A percentile compares a stretch with the other conserved stretches of the same genome.
These are phyloP conservation scores for Hygrocybe coccinea DNA, from an alignment of 768 basidiomycete genomes.

Conservation along the genomic window DNA sequence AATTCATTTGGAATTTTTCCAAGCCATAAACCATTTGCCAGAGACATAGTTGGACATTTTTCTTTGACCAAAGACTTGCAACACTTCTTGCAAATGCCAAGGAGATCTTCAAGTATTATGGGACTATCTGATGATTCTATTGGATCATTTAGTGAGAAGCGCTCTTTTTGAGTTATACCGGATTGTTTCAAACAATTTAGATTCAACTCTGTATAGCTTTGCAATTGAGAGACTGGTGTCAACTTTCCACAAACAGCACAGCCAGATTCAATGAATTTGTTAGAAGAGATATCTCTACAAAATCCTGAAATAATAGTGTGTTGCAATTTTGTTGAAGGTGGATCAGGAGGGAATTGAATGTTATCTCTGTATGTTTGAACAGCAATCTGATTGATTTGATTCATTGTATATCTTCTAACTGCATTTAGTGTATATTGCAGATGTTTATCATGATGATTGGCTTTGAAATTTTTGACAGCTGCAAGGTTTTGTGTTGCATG, in stretches of 20 bases:
- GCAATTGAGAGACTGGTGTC: not conserved
- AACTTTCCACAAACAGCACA: not conserved
- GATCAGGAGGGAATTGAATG: not conserved
- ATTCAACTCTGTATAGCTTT: not conserved
- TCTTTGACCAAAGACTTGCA: slow-evolving; percentile 29
- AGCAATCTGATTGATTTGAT: too few relatives aligned
- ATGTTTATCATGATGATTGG: too few relatives aligned
- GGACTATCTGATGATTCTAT: too few relatives aligned
- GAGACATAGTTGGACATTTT: slow-evolving; percentile 5
- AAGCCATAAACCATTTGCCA: slow-evolving; percentile 18
- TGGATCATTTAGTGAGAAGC: too few relatives aligned
- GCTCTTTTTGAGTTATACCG: not conserved
- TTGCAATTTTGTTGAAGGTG: not conserved
- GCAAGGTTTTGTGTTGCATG: too few relatives aligned
- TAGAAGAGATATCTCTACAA: not conserved
- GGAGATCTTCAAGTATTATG: too few relatives aligned
- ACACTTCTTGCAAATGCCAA: slow-evolving; percentile 14
- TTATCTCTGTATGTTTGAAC: not conserved
- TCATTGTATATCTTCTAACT: too few relatives aligned
- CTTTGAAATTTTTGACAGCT: too few relatives aligned
- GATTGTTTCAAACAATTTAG: not conserved
- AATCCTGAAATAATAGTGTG: not conserved
- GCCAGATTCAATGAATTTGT: not conserved
- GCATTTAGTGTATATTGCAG: too few relatives aligned
- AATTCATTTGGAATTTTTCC: slow-evolving; percentile 30